Evolutionary conservation across 331 rosid genomes (phyloP), one percentile per base, ranked within the genome.

Genomic region (Rhamnella rubrinervis): DNA sequence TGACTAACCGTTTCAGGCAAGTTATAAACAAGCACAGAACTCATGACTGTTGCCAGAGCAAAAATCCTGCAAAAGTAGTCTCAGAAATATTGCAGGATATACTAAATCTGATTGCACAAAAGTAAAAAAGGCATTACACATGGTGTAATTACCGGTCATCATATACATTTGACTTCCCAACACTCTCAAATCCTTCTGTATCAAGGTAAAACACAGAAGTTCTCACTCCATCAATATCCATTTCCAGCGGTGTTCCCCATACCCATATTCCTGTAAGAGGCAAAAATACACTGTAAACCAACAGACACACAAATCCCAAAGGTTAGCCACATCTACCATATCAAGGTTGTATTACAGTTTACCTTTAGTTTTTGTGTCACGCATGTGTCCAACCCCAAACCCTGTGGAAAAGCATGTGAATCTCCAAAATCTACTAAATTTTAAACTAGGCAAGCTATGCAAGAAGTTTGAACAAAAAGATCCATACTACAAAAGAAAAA

Each of bases 291-390:
- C 49, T 18, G 40, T 28, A 56, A 75, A 71, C 65, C 69, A 17
- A 62, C 51, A 37, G 17, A 67, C 44, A 76, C 35, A 56, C 15
- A 49, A 6, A 59, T 63, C 26, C 41, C 16, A 55, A 25, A 49
- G n/a, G 6, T 14, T 9, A 31, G 46, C 51, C 59, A 59, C 35
- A 70, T 61, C 74, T 67, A 80, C 51, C 65, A 72, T 71, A 72
- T 75, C 65, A 70, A 67, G 41, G 47, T 15, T 50, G 67, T 57
- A 80, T 71, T 65, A 53, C 51, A 72, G 51, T 66, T 77, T 53
- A 93, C 98, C 98, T 85, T 91, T 93, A 66, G 98, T 93, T 76
- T 93, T 84, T 70, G 97, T 89, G 82, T 91, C 98, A 66, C 98
- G 97, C 92, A 84, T 83, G 89, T 93, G 98, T 75, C 98, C 97